Evolutionary conservation across 805 yeast species (phyloP).

Genomic region (Tetrapisispora nanseiensis): DNA sequence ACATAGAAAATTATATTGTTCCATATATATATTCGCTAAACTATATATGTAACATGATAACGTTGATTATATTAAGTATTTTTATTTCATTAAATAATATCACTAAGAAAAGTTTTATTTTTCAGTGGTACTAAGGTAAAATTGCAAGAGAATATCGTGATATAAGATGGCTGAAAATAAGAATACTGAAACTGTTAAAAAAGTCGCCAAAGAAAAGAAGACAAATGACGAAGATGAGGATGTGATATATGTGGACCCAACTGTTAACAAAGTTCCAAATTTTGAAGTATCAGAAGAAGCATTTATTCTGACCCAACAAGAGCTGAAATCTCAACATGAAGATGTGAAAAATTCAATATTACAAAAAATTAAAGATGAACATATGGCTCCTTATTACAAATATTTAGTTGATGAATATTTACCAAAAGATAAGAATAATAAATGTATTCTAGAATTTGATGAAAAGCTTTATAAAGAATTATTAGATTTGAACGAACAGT

Average conservation of each 20-base stretch:
- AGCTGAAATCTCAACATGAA: constrained; percentile 24
- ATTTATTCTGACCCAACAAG: constrained; percentile 45
- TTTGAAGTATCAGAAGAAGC: constrained; percentile 73
- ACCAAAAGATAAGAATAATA: background rate
- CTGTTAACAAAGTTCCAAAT: constrained; percentile 55
- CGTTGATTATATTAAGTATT: too few species aligned
- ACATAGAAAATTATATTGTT: too few species aligned
- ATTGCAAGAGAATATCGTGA: background rate
- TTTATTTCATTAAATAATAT: too few species aligned
- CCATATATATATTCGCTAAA: too few species aligned
- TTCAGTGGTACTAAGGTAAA: too few species aligned
- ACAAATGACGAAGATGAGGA: constrained; percentile 14
- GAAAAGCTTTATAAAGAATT: constrained; percentile 44
- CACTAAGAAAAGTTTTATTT: too few species aligned
- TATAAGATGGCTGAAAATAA: background rate
- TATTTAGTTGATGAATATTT: constrained; percentile 45
- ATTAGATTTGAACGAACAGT: constrained; percentile 42
- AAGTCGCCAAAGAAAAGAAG: constrained; percentile 1
- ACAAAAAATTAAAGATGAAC: constrained; percentile 44
- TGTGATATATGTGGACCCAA: constrained; percentile 18
- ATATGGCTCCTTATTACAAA: constrained; percentile 77
- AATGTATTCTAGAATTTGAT: constrained; percentile 42
- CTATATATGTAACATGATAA: too few species aligned
- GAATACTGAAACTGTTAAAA: constrained; percentile 1
- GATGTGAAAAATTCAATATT: constrained; percentile 38